Evolutionary conservation across 2,329 filamentous ascomycete genomes (phyloP), one percentile per base, ranked within the genome.

Genomic region (Trichoderma koningiopsis): DNA sequence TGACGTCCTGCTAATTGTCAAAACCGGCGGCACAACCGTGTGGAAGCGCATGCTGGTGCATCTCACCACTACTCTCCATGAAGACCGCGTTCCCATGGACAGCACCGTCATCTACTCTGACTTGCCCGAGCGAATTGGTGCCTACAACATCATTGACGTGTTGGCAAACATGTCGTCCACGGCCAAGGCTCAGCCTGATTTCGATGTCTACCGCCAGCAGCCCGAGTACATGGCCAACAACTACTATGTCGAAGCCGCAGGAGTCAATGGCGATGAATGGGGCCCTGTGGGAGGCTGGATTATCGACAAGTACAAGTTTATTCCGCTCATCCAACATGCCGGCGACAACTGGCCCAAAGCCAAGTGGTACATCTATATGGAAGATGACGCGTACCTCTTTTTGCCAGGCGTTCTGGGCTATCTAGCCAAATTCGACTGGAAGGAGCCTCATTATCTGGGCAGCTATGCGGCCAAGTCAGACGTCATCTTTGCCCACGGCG

Each of bases 331-430:
- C 65, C 70, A 74, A 62, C 74, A 75, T 57, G 74, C 74, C 1
- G 74, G 74, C 8, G 29, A 53, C 27, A 72, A 73, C 53, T 75
- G 73, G 72, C 74, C 74, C 1, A 37, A 56, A 13, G 74, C 73
- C 3, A 74, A 74, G 62, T 75, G 73, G 74, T 75, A 75, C 58
- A 72, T 75, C 43, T 75, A 75, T 55, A 75, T 73, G 72, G 74
- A 75, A 52, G 74, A 75, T 52, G 74, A 75, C 49, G 29, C 74
- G 8, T 75, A 75, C 66, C 66, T 75, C 19, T 75, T 75, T 57
- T 59, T 75, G 22, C 73, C 73, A 3, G 72, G 70, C 22, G 59
- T 75, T 11, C 49, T 73, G 16, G 53, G 61, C 33, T 72, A 72
- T 52, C 58, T 75, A 1, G 70, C 73, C 4, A 43, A 60, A 5